phyloP scores from a whole-genome alignment of 2,329 filamentous ascomycete genomes.

The Epichloe brachyelytri region DNA sequence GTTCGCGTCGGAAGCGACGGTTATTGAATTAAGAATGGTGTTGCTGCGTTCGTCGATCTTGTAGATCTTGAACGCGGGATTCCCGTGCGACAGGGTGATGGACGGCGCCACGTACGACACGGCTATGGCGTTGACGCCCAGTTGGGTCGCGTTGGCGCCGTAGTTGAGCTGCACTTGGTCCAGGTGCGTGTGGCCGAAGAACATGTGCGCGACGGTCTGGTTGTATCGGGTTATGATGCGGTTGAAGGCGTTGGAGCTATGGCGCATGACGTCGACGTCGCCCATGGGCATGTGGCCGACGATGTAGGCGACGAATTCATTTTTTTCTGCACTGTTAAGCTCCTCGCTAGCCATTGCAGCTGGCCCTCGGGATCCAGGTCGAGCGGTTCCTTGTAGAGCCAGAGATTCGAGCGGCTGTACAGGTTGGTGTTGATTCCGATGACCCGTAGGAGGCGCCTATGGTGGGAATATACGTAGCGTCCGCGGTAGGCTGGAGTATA shows the following conservation, averaged over 20 bases:
- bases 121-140: constrained; percentile 28
- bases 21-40: constrained; percentile 10
- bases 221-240: constrained; percentile 39
- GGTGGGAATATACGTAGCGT: background rate
- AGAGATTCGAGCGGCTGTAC: constrained; percentile 43
- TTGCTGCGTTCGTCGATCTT: constrained; percentile 42
- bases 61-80: constrained; percentile 44
- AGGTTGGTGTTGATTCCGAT: constrained; percentile 46
- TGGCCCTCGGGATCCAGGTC: background rate
- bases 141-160: constrained; percentile 28
- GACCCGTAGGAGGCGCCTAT: constrained; percentile 30
- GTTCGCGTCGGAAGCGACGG: background rate
- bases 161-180: constrained; percentile 45
- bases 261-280: constrained; percentile 34
- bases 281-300: constrained; percentile 44
- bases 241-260: constrained; percentile 37
- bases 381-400: constrained; percentile 21
- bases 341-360: background rate
- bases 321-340: constrained; percentile 36
- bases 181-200: constrained; percentile 43
- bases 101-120: constrained; percentile 41
- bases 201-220: constrained; percentile 39
- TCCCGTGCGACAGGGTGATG: constrained; percentile 39
- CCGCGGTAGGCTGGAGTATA: background rate
- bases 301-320: constrained; percentile 39